Conservation (phyloP, 495 filamentous ascomycete species). For the Echria macrotheca region DNA sequence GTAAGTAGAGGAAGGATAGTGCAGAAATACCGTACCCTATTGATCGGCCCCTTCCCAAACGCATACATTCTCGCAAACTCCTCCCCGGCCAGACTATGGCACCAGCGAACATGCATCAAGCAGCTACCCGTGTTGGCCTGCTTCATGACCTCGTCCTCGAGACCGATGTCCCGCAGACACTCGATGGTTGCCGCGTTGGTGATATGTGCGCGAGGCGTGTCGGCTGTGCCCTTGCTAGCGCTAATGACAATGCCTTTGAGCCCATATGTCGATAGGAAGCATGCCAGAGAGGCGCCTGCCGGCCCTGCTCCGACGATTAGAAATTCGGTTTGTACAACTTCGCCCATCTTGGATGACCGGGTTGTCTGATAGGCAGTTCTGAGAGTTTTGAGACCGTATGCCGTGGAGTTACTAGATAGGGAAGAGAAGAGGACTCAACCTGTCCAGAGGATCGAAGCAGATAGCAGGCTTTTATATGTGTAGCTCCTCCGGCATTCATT, state of each 20-base stretch:
- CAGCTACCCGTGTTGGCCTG: constrained; percentile 31
- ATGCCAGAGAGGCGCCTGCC: constrained; percentile 50
- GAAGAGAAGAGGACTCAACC: too few species aligned
- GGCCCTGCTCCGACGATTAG: constrained; percentile 53
- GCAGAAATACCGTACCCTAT: constrained; percentile 30
- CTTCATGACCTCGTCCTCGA: constrained; percentile 35
- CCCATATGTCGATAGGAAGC: constrained; percentile 42
- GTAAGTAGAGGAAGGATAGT: neutral
- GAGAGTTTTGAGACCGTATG: too few species aligned
- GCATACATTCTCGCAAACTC: constrained; percentile 49
- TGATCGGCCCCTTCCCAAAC: constrained; percentile 48
- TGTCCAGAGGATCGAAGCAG: too few species aligned
- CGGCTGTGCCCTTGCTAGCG: constrained; percentile 39
- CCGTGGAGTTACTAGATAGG: too few species aligned
- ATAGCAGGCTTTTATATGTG: too few species aligned
- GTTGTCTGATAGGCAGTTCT: too few species aligned
- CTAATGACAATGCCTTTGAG: constrained; percentile 46
- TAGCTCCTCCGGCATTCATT: too few species aligned
- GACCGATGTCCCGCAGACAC: constrained; percentile 49
- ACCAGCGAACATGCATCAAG: constrained; percentile 51
- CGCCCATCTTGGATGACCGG: too few species aligned
- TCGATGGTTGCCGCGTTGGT: constrained; percentile 41
- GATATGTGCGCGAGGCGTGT: constrained; percentile 54
- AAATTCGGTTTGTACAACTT: constrained; percentile 40
- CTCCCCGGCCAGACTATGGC: constrained; percentile 48